These are phyloP conservation scores for Cladosporium sphaerospermum DNA, from an alignment of 2,329 filamentous ascomycete genomes.

Conservation along the genomic window DNA sequence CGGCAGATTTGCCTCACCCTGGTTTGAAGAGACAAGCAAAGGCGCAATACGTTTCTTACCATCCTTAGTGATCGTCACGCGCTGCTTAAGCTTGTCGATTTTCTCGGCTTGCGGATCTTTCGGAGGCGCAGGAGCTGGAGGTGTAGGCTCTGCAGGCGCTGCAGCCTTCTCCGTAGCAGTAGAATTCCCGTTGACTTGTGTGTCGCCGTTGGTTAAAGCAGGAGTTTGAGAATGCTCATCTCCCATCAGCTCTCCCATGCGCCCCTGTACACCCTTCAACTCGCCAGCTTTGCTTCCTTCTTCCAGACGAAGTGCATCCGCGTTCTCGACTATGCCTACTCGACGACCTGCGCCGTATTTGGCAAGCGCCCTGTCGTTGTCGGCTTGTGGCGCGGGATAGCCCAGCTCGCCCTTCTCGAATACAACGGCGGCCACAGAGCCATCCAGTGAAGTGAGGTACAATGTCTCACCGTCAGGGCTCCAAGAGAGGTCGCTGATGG, in stretches of 20 bases:
- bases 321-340: slow-evolving; percentile 87
- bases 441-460: slow-evolving; percentile 82
- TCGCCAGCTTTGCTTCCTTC: slow-evolving; percentile 84
- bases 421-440: slow-evolving; percentile 71
- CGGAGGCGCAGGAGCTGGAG: slow-evolving; percentile 27
- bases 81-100: slow-evolving; percentile 70
- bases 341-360: slow-evolving; percentile 87
- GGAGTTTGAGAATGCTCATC: slow-evolving; percentile 58
- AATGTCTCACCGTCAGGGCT: slow-evolving; percentile 82
- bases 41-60: slow-evolving; percentile 95
- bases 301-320: slow-evolving; percentile 80
- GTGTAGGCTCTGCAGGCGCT: slow-evolving; percentile 44
- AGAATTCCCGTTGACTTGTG: slow-evolving; percentile 41
- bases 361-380: slow-evolving; percentile 87
- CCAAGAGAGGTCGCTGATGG: slow-evolving; percentile 92
- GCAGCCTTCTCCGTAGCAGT: slow-evolving; percentile 22
- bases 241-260: slow-evolving; percentile 98
- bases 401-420: slow-evolving; percentile 87
- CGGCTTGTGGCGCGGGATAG: slow-evolving; percentile 75
- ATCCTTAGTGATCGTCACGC: slow-evolving; percentile 92
- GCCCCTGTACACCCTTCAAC: slow-evolving; percentile 78
- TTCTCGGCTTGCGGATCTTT: slow-evolving; percentile 53
- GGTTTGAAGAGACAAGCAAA: slow-evolving; percentile 74
- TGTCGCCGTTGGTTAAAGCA: slow-evolving; percentile 28
- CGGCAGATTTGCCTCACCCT: slow-evolving; percentile 79